Conservation (phyloP, 2,329 filamentous ascomycete genomes). For the Penicillium sp. region DNA sequence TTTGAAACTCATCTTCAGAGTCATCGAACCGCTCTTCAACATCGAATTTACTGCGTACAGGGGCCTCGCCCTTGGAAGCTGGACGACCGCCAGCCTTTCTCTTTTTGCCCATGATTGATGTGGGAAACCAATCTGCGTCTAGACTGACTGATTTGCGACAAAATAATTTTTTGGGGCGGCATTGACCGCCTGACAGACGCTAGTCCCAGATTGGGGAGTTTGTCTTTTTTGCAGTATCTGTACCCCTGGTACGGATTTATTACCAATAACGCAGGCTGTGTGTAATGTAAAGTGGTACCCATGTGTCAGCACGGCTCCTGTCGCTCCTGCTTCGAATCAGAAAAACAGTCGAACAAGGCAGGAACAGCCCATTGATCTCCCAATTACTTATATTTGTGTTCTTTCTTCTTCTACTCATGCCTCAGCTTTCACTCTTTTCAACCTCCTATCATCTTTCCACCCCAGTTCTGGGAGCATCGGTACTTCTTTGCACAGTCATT, state of each 20-base stretch:
- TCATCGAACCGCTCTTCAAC: conserved; percentile 73
- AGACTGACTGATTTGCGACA: conserved; percentile 20
- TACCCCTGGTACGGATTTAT: conserved; percentile 9
- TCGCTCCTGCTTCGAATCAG: conserved; percentile 7
- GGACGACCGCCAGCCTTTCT: conserved; percentile 61
- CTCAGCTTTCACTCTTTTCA: conserved; percentile 17
- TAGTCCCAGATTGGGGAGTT: conserved; percentile 19
- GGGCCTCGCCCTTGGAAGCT: conserved; percentile 30
- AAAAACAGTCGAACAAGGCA: conserved; percentile 5
- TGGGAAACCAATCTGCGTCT: conserved; percentile 5
- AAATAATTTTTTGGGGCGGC: conserved; percentile 33
- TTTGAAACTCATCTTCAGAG: conserved; percentile 88
- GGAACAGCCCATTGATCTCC: conserved; percentile 2
- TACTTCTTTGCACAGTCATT: conserved; percentile 31
- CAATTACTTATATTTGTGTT: conserved; percentile 9
- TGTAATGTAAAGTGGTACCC: conserved; percentile 7
- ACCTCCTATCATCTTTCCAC: conserved; percentile 21
- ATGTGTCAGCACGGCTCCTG: background rate
- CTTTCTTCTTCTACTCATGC: conserved; percentile 18
- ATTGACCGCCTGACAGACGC: conserved; percentile 28
- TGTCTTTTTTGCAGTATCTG: conserved; percentile 20
- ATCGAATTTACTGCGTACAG: conserved; percentile 33
- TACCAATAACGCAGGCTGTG: conserved; percentile 1
- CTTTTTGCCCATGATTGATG: conserved; percentile 48
- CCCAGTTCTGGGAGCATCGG: conserved; percentile 26